Percentiles rank a stretch among this genome's conserved stretches.
phyloP scores from a whole-genome alignment of 129 eudicot species.

The Ambrosia artemisiifolia region DNA sequence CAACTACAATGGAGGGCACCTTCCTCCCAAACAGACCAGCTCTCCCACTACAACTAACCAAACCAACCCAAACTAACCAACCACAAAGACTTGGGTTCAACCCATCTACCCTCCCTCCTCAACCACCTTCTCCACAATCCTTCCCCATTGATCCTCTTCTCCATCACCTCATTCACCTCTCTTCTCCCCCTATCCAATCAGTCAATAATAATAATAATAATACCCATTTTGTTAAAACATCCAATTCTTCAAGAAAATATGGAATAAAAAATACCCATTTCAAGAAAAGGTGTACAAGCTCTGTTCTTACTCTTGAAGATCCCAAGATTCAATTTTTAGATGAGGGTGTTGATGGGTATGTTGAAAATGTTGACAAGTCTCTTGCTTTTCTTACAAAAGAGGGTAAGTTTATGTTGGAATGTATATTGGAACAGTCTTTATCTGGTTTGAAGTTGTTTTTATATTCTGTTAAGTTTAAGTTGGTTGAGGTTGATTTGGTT shows the following conservation, averaged over 20 bases:
- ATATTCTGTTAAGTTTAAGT: conserved; percentile 46
- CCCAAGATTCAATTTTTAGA: conserved; percentile 17
- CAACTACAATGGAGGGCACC: conserved; percentile 59
- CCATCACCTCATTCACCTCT: conserved; percentile 62
- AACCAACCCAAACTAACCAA: conserved; percentile 51
- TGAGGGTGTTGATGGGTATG: conserved; percentile 28
- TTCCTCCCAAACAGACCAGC: conserved; percentile 73
- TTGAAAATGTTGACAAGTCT: not conserved
- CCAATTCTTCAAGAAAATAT: conserved; percentile 28
- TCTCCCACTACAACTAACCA: conserved; percentile 62
- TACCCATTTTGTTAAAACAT: conserved; percentile 32
- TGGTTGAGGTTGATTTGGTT: conserved; percentile 60
- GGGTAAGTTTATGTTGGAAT: conserved; percentile 57
- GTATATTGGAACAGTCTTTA: conserved; percentile 52
- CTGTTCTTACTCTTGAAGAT: conserved; percentile 29
- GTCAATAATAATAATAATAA: conserved; percentile 22
- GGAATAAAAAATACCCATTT: conserved; percentile 14
- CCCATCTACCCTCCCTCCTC: conserved; percentile 61
- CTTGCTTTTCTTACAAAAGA: conserved; percentile 59
- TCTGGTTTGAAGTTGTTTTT: conserved; percentile 48
- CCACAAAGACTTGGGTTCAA: conserved; percentile 45
- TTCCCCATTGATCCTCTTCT: conserved; percentile 72
- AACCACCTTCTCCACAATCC: conserved; percentile 47
- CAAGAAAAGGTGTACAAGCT: conserved; percentile 21
- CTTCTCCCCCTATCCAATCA: conserved; percentile 43